phyloP scores from a whole-genome alignment of 257 asterid genomes.

The Lycium barbarum region DNA sequence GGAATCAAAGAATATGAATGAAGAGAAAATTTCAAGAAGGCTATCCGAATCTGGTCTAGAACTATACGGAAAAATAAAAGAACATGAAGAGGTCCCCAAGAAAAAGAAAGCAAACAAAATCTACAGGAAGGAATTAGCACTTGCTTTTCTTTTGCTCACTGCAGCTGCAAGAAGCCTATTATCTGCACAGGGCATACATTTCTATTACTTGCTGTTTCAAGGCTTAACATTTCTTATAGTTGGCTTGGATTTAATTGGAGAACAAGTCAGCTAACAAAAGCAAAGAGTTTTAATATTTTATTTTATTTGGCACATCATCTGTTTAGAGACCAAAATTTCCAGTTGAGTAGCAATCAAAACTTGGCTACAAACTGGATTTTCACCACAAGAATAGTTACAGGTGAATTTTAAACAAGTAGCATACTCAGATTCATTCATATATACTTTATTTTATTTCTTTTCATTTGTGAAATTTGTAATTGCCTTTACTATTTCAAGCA shows the following conservation, averaged over 20 bases:
- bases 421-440: conserved; percentile 34
- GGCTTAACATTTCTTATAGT: conserved; percentile 79
- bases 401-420: conserved; percentile 32
- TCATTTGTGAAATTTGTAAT: conserved; percentile 35
- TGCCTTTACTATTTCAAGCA: conserved; percentile 23
- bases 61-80: conserved; percentile 62
- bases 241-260: conserved; percentile 92
- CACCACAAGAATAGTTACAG: conserved; percentile 35
- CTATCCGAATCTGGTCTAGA: conserved; percentile 85
- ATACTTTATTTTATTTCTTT: conserved; percentile 31
- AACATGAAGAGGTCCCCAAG: conserved; percentile 45
- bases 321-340: conserved; percentile 38
- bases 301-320: conserved; percentile 37
- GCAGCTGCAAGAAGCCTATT: conserved; percentile 85
- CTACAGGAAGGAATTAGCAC: conserved; percentile 75
- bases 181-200: conserved; percentile 90
- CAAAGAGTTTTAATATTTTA: conserved; percentile 19
- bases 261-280: conserved; percentile 66
- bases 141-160: conserved; percentile 79
- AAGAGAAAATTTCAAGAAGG: conserved; percentile 74
- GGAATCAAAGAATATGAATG: conserved; percentile 52
- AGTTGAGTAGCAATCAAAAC: conserved; percentile 30
- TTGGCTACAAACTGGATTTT: conserved; percentile 40
- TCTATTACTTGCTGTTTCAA: conserved; percentile 88
- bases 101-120: conserved; percentile 70